These are phyloP conservation scores for Colletotrichum kahawae DNA, from an alignment of 2,329 filamentous ascomycete species.

Conservation along the genomic window DNA sequence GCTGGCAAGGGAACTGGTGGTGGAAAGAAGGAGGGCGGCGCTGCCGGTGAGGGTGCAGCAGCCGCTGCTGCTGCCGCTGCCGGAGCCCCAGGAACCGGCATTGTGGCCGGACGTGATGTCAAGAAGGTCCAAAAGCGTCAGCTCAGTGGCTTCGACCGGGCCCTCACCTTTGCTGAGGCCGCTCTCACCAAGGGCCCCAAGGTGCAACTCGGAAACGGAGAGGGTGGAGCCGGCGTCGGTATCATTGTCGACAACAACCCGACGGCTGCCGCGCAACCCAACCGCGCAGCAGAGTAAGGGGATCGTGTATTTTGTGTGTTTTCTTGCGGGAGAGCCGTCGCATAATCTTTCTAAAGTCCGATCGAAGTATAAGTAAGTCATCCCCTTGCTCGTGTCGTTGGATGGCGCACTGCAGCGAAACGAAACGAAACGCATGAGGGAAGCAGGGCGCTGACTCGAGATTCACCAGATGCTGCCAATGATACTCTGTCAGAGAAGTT, in stretches of 20 bases:
- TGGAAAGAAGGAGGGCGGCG: not conserved
- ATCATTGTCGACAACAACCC: constrained; percentile 41
- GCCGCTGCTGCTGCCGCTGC: constrained; percentile 8
- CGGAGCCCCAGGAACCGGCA: not conserved
- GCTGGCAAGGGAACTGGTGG: not conserved
- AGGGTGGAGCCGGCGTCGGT: constrained; percentile 42
- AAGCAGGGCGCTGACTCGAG: not conserved
- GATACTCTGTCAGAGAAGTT: constrained; percentile 21
- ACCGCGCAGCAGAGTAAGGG: not conserved
- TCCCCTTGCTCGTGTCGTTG: too few species aligned
- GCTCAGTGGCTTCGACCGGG: constrained; percentile 43
- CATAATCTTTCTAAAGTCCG: constrained; percentile 3
- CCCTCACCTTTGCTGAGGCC: constrained; percentile 42
- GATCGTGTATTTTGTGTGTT: not conserved
- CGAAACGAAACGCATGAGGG: not conserved
- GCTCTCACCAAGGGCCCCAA: constrained; percentile 43
- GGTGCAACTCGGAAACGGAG: constrained; percentile 44
- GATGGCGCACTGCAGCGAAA: not conserved
- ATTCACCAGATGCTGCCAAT: constrained; percentile 4
- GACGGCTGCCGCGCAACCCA: constrained; percentile 10
- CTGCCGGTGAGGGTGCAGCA: not conserved
- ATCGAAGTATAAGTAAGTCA: constrained; percentile 15
- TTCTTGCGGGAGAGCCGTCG: not conserved
- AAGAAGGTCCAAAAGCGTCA: constrained; percentile 38
- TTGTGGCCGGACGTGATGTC: not conserved